Percentiles rank a stretch among this genome's conserved stretches.
phyloP scores from a whole-genome alignment of 345 rosid species.

The Eucalyptus fibrosa region DNA sequence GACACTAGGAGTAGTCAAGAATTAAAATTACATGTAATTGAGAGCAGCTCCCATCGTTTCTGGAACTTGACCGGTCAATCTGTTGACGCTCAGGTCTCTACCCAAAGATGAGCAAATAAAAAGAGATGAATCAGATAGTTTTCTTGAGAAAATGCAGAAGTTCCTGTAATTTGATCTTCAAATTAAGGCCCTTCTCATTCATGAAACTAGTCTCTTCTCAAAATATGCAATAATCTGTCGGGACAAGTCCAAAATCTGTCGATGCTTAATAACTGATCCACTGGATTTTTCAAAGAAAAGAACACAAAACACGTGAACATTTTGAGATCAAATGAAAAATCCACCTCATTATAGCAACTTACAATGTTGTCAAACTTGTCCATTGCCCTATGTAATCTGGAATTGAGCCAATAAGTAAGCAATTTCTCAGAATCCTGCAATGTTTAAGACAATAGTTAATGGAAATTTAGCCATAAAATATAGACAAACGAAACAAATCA shows the following conservation, averaged over 20 bases:
- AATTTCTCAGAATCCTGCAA: slow-evolving; percentile 51
- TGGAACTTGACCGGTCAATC: slow-evolving; percentile 48
- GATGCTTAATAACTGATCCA: not conserved
- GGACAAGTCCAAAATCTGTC: not conserved
- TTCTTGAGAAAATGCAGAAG: not conserved
- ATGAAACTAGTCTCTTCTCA: not conserved
- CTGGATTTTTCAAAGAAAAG: not conserved
- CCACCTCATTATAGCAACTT: slow-evolving; percentile 13
- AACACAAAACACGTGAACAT: not conserved
- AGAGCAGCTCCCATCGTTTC: not conserved
- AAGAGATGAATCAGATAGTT: not conserved
- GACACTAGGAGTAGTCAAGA: not conserved
- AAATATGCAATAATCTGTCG: not conserved
- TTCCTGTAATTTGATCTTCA: not conserved
- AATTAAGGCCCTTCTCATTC: not conserved
- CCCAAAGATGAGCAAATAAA: not conserved
- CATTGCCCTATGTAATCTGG: slow-evolving; percentile 30
- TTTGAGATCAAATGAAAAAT: not conserved
- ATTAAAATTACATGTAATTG: slow-evolving; percentile 30
- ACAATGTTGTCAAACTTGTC: slow-evolving; percentile 24
- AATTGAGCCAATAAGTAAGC: slow-evolving; percentile 36
- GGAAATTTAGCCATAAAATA: not conserved
- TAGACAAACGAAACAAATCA: not conserved
- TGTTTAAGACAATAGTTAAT: not conserved
- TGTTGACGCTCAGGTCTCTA: slow-evolving; percentile 86